phyloP scores from a whole-genome alignment of 2,329 filamentous ascomycete genomes.

The Curvularia sp. region DNA sequence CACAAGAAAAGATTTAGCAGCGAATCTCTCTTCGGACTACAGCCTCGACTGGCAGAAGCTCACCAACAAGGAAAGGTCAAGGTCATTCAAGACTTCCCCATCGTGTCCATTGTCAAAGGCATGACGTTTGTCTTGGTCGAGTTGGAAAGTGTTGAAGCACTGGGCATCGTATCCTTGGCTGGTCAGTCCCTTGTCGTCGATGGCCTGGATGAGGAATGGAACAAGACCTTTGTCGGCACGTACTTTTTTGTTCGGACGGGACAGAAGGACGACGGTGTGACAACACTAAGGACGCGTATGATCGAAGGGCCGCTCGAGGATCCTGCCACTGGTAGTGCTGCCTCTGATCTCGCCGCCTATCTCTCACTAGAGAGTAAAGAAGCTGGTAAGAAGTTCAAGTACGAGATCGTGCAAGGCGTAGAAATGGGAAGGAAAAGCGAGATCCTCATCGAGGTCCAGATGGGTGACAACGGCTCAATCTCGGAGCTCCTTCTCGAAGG shows the following conservation, averaged over 20 bases:
- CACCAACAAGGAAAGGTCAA: conserved; percentile 21
- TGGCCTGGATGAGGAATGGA: conserved; percentile 59
- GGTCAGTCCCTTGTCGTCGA: conserved; percentile 42
- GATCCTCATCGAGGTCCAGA: conserved; percentile 55
- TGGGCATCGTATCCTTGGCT: conserved; percentile 56
- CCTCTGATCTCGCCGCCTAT: conserved; percentile 55
- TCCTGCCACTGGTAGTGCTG: conserved; percentile 60
- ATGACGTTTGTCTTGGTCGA: conserved; percentile 75
- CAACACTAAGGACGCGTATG: conserved; percentile 65
- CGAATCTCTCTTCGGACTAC: conserved; percentile 41
- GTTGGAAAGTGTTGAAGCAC: conserved; percentile 65
- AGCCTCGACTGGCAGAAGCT: conserved; percentile 45
- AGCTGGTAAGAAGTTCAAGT: conserved; percentile 46
- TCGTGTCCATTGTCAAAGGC: conserved; percentile 68
- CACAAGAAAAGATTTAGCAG: conserved; percentile 33
- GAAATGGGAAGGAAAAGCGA: conserved; percentile 61
- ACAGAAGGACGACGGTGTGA: conserved; percentile 35
- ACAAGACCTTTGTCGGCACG: conserved; percentile 59
- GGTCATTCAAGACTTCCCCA: conserved; percentile 35
- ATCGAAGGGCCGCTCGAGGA: conserved; percentile 59
- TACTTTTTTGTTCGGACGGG: conserved; percentile 66
- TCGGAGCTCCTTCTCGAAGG: conserved; percentile 54
- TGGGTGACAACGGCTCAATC: conserved; percentile 49
- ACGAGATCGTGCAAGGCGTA: conserved; percentile 57
- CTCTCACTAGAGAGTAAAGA: conserved; percentile 52